Evolutionary conservation across 2,329 filamentous ascomycete genomes (phyloP), one percentile per base, ranked within the genome.

Genomic region (Pyrenophora graminea): DNA sequence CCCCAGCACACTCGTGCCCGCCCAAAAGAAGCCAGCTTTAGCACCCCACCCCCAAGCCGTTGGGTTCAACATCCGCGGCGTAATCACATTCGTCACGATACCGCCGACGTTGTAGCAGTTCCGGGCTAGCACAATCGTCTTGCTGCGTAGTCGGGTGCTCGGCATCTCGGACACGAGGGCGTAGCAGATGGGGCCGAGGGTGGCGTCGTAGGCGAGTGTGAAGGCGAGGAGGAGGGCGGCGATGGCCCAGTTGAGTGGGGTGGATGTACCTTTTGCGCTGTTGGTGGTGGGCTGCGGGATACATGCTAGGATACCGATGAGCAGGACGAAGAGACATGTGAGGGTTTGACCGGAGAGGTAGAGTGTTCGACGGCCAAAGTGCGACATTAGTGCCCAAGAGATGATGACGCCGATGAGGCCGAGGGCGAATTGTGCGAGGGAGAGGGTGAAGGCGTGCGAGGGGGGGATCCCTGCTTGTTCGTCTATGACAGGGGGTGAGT

Each of bases 11-110:
- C 87, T 90, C 36, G 89, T 85, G 1, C 85, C 88, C 12, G 85
- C 85, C 88, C 90, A 90, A 77, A 94, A 92, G 76, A 95, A 94
- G 17, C 90, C 90, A 0, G 90, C 82, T 62, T 83, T 92, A 71
- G 91, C 92, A 47, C 84, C 80, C 90, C 90, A 95, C 69, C 92
- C 78, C 91, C 91, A 96, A 0, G 85, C 87, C 0, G 79, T 59
- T 0, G 57, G 56, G 2, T 58, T 60, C 1, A 67, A 21, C 59
- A 64, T 61, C 1, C 51, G 38, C 0, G 91, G 90, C 0, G 89
- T 94, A 39, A 96, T 88, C 60, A 94, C 74, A 58, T 96, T 93
- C 45, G 83, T 86, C 25, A 90, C 86, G 39, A 94, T 77, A 61
- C 91, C 90, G 76, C 90, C 87, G 37, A 94, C 77, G 62, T 92